Evolutionary conservation across 2,329 filamentous ascomycete genomes (phyloP).

Genomic region (Ceratocystis variospora): DNA sequence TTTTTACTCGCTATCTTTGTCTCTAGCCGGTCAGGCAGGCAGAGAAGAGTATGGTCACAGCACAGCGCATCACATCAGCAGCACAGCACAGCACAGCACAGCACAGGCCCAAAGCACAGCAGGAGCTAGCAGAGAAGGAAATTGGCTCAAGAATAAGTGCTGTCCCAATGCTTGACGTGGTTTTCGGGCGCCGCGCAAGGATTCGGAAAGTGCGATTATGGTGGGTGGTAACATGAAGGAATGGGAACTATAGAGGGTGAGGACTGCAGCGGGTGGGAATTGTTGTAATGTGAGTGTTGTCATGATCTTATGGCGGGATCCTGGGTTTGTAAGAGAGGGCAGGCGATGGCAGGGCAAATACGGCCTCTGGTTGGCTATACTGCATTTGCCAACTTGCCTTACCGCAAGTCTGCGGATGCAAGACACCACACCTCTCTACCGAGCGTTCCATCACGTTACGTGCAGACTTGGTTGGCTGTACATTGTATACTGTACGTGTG

Average conservation of each 20-base stretch:
- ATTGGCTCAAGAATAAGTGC: neutral
- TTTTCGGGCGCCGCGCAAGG: neutral
- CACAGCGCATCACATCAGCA: neutral
- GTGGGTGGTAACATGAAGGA: neutral
- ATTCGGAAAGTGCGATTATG: neutral
- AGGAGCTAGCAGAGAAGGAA: neutral
- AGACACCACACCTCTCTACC: neutral
- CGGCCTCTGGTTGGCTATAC: neutral
- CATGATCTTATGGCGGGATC: too few relatives aligned
- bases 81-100: neutral
- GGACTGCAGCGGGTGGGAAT: too few relatives aligned
- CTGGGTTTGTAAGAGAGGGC: too few relatives aligned
- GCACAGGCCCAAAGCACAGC: neutral
- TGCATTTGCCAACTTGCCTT: neutral
- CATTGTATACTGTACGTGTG: too few relatives aligned
- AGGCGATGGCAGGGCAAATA: neutral
- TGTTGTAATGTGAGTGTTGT: too few relatives aligned
- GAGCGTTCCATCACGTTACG: neutral
- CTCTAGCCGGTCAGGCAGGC: neutral
- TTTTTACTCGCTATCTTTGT: neutral
- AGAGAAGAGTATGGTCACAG: neutral
- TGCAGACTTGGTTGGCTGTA: neutral
- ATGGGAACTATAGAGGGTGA: neutral
- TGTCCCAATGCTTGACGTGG: neutral
- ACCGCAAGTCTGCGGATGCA: neutral